These are phyloP conservation scores for Rhizomucor miehei DNA, from an alignment of 371 early-diverging fungal genomes.

Conservation along the genomic window DNA sequence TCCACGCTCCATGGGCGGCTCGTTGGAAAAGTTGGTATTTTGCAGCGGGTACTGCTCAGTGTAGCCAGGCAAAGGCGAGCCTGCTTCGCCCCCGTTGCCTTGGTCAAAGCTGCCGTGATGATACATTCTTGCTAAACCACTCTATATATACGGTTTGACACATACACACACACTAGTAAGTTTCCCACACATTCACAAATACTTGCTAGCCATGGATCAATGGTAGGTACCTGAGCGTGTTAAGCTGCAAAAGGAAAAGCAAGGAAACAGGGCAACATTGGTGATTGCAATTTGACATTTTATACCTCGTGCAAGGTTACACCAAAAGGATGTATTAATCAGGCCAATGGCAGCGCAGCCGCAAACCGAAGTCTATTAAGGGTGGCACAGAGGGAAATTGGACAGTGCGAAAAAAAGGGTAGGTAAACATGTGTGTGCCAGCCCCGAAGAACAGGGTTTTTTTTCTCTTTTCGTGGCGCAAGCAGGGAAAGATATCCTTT, in stretches of 20 bases:
- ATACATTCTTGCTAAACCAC: slow-evolving; percentile 6
- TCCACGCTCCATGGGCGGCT: slow-evolving; percentile 17
- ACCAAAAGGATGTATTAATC: background rate
- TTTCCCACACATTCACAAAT: too few species aligned
- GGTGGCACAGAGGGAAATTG: too few species aligned
- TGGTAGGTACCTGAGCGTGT: slow-evolving; percentile 6
- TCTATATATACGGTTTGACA: too few species aligned
- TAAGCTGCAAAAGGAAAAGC: slow-evolving; percentile 21
- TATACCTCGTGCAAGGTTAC: slow-evolving; percentile 12
- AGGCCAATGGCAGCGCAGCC: too few species aligned
- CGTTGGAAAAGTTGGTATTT: slow-evolving; percentile 13
- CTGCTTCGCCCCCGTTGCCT: slow-evolving; percentile 4
- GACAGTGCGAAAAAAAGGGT: too few species aligned
- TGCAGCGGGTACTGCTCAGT: slow-evolving; percentile 21
- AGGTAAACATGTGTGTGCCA: too few species aligned
- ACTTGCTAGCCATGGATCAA: background rate
- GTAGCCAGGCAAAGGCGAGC: slow-evolving; percentile 16
- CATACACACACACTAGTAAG: too few species aligned
- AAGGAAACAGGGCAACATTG: slow-evolving; percentile 3
- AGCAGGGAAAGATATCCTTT: too few species aligned
- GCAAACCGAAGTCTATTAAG: too few species aligned
- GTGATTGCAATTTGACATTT: slow-evolving; percentile 8
- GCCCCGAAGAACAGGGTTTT: too few species aligned
- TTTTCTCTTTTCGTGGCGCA: too few species aligned
- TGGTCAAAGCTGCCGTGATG: slow-evolving; percentile 7